A percentile compares a stretch with the other conserved stretches of the same genome.
Evolutionary conservation across 2,329 filamentous ascomycete genomes (phyloP).

Genomic region (Ascochyta pisi): DNA sequence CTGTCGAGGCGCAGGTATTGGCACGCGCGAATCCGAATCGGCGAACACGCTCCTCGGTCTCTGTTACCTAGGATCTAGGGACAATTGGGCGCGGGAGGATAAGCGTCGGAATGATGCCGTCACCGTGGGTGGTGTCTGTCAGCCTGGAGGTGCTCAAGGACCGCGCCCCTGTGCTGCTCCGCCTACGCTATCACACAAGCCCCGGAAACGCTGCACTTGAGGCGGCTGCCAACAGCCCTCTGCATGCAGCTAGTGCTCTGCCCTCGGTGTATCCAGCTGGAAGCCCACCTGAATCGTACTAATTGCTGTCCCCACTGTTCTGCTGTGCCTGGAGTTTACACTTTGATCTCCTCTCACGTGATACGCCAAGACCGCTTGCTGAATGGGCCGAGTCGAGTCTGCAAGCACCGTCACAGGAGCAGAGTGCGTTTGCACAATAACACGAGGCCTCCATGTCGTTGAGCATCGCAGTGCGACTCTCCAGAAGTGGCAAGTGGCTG

Average conservation of each 20-base stretch:
- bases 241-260: slow-evolving; percentile 5
- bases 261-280: not conserved
- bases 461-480: not conserved
- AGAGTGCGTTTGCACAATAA: no score
- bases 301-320: slow-evolving; percentile 6
- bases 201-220: slow-evolving; percentile 1
- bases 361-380: not conserved
- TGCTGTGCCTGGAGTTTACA: not conserved
- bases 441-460: not conserved
- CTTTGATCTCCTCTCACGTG: slow-evolving; percentile 2
- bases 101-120: slow-evolving; percentile 49
- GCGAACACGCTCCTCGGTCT: slow-evolving; percentile 21
- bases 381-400: not conserved
- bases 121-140: slow-evolving; percentile 36
- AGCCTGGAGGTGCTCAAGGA: slow-evolving; percentile 17
- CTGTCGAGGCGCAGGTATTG: slow-evolving; percentile 42
- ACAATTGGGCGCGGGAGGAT: slow-evolving; percentile 42
- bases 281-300: slow-evolving; percentile 4
- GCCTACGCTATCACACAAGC: slow-evolving; percentile 18
- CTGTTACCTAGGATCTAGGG: slow-evolving; percentile 29
- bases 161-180: slow-evolving; percentile 27
- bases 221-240: slow-evolving; percentile 7
- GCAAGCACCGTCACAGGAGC: no score
- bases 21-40: slow-evolving; percentile 44
- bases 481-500: not conserved